Evolutionary conservation across 768 basidiomycete genomes (phyloP), one percentile per base, ranked within the genome.

Genomic region (Steccherinum ochraceum): DNA sequence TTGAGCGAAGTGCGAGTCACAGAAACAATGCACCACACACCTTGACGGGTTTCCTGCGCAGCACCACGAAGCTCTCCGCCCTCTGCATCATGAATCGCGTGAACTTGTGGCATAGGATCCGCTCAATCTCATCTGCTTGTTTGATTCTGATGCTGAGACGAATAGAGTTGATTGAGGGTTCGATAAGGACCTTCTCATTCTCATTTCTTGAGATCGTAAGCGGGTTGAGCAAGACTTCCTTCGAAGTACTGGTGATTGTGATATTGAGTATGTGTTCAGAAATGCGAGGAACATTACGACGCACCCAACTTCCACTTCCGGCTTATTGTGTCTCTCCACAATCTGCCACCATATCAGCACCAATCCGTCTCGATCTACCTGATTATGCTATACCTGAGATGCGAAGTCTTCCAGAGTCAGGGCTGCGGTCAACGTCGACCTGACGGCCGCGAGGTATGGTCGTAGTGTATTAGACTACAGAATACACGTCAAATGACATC

Each of bases 51-150:
- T 94, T 96, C 70, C 96, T 78, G 66, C 96, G 81, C 64, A 99
- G 78, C 60, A 99, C 91, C 53, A 99, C 81, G 67, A 99, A 99
- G 68, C 85, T 93, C 73, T 99, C 96, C 21, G 96, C 96, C 52
- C 96, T 77, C 72, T 94, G 93, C 86, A 93, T 97, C 92, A 98
- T 89, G 74, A 99, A 99, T 48, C 96, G 79, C 19, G 93, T 96
- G 69, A 99, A 98, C 68, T 98, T 93, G 73, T 97, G 91, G 65
- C 94, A 96, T 35, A 99, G 74, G 60, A 98, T 96, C 46, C 88
- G 82, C 65, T 99, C 96, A 55, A 97, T 95, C 72, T 99, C 96
- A 69, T 99, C 96, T 26, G 96, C 93, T 67, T 99, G 96, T 68
- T 99, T 99, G 67, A 99, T 97, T 75, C 86, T 93, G 72, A 99